Percentiles rank a stretch among this genome's conserved stretches.
Evolutionary conservation across 805 yeast species (phyloP).

Genomic region (Saccharomycopsis sp.): DNA sequence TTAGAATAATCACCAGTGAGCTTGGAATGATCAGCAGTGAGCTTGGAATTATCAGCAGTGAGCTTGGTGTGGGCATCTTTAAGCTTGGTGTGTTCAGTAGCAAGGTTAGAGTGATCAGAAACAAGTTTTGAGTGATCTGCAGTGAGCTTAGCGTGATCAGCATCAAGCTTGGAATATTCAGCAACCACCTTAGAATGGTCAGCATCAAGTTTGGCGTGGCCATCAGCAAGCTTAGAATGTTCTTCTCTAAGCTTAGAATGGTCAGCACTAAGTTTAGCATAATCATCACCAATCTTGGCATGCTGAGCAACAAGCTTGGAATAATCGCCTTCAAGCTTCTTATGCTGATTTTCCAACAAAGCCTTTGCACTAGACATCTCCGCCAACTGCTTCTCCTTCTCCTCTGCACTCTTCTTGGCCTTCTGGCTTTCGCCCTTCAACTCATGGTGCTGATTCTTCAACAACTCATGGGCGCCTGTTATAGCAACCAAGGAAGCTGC

Average conservation of each 20-base stretch:
- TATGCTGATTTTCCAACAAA: not conserved
- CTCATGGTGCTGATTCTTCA: not conserved
- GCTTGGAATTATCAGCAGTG: no score
- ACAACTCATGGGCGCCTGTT: not conserved
- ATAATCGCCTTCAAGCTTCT: not conserved
- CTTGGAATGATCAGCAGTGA: no score
- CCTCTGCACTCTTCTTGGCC: not conserved
- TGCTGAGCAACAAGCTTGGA: not conserved
- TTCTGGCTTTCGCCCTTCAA: not conserved
- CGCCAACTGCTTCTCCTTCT: not conserved
- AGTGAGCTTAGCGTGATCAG: not conserved
- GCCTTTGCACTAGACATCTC: not conserved
- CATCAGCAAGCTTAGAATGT: constrained; percentile 4
- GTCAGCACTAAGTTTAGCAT: constrained; percentile 13
- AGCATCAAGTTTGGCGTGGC: not conserved
- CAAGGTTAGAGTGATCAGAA: not conserved
- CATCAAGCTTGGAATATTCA: not conserved
- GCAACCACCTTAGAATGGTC: not conserved
- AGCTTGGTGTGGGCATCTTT: no score
- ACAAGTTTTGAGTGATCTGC: not conserved
- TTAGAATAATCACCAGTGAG: no score
- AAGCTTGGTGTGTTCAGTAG: no score
- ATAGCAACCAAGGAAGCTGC: constrained; percentile 2
- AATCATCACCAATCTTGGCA: not conserved
- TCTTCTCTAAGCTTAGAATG: constrained; percentile 14